Percentiles rank a stretch among this genome's conserved stretches.
Conservation (phyloP, 1,284 basidiomycete genomes). For the Cutaneotrichosporon arboriforme region DNA sequence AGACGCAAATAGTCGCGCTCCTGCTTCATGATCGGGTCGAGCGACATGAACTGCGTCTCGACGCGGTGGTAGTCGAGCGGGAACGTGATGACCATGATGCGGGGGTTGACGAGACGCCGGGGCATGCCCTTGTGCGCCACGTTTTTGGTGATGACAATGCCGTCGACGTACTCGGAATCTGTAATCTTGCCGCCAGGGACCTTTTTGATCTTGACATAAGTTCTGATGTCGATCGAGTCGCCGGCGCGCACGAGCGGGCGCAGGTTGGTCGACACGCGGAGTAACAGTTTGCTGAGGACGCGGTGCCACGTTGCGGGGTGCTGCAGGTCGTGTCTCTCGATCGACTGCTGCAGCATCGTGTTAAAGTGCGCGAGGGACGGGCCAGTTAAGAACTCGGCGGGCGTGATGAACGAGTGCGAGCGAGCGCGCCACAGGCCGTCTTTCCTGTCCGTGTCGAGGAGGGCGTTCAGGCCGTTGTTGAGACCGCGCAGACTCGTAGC, state of each 20-base stretch:
- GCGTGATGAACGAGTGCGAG: slow-evolving; percentile 35
- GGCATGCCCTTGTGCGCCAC: slow-evolving; percentile 80
- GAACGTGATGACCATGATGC: slow-evolving; percentile 93
- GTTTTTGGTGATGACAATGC: slow-evolving; percentile 96
- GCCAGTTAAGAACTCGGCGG: slow-evolving; percentile 61
- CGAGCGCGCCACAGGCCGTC: slow-evolving; percentile 45
- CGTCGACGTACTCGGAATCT: slow-evolving; percentile 95
- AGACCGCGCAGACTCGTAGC: slow-evolving; percentile 35
- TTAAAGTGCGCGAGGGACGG: slow-evolving; percentile 81
- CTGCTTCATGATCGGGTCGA: slow-evolving; percentile 86
- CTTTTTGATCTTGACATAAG: slow-evolving; percentile 98
- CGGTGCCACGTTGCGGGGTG: slow-evolving; percentile 80
- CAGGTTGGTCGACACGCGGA: slow-evolving; percentile 43
- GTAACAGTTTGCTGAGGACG: slow-evolving; percentile 62
- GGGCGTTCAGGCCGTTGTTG: slow-evolving; percentile 33
- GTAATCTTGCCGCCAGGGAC: slow-evolving; percentile 86
- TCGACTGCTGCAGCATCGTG: slow-evolving; percentile 71
- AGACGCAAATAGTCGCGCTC: slow-evolving; percentile 92
- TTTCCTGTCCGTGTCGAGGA: slow-evolving; percentile 39
- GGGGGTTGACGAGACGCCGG: slow-evolving; percentile 55
- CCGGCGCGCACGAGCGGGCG: slow-evolving; percentile 53
- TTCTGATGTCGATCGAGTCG: slow-evolving; percentile 83
- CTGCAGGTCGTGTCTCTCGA: slow-evolving; percentile 63
- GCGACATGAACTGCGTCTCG: slow-evolving; percentile 89
- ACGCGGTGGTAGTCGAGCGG: slow-evolving; percentile 91